Conservation (phyloP, 1,284 basidiomycete species). For the Pterulicium gracile region DNA sequence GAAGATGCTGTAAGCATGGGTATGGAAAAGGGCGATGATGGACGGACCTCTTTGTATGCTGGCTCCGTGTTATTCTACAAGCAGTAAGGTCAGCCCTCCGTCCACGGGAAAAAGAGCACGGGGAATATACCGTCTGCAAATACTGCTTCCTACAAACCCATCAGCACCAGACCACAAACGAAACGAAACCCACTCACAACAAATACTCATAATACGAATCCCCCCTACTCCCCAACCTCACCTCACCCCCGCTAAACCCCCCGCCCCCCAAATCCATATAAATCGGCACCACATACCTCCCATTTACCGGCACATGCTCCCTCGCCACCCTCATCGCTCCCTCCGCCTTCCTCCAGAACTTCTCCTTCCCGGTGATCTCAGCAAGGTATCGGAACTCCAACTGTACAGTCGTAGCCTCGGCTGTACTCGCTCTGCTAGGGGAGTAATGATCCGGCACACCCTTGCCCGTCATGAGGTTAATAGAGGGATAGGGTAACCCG, state of each 20-base stretch:
- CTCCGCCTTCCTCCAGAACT: conserved; percentile 60
- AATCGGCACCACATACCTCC: conserved; percentile 37
- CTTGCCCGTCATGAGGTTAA: conserved; percentile 12
- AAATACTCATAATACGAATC: conserved; percentile 91
- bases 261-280: conserved; percentile 41
- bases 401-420: conserved; percentile 55
- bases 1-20: conserved; percentile 2
- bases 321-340: conserved; percentile 49
- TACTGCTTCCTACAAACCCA: conserved; percentile 51
- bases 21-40: background rate
- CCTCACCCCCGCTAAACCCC: conserved; percentile 61
- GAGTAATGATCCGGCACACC: conserved; percentile 46
- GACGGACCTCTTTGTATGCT: conserved; percentile 55
- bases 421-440: conserved; percentile 45
- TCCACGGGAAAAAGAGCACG: too few species aligned
- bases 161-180: conserved; percentile 1
- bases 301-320: conserved; percentile 59
- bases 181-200: conserved; percentile 32
- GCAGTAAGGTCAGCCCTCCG: conserved; percentile 3
- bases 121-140: conserved; percentile 44
- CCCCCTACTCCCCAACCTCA: conserved; percentile 78
- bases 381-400: conserved; percentile 66
- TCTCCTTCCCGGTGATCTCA: conserved; percentile 45
- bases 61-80: conserved; percentile 50
- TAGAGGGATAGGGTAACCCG: conserved; percentile 9